Conservation (phyloP, 1,284 basidiomycete genomes). For the Cystodermella granulosa region DNA sequence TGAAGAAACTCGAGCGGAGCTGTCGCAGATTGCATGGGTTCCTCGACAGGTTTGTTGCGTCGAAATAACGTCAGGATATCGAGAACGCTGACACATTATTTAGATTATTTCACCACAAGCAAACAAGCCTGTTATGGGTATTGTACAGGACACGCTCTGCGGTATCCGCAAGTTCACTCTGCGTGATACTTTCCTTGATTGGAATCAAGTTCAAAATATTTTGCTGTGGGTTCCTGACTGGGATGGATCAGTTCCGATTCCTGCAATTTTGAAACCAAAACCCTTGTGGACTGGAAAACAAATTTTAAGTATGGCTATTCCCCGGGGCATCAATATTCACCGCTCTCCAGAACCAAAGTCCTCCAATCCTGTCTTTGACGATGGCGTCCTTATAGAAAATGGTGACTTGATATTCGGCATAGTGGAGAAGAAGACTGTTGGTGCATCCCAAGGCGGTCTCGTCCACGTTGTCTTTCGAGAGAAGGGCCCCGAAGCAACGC, state of each 20-base stretch:
- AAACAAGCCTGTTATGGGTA: conserved; percentile 99
- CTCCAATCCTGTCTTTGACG: conserved; percentile 80
- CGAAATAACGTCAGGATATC: not conserved
- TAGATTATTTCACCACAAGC: conserved; percentile 99
- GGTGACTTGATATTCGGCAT: conserved; percentile 95
- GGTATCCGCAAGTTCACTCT: conserved; percentile 97
- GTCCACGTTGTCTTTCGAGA: conserved; percentile 98
- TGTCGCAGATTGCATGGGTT: conserved; percentile 99
- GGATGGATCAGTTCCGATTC: conserved; percentile 90
- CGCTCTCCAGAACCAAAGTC: conserved; percentile 76
- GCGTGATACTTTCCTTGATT: conserved; percentile 90
- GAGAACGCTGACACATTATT: conserved; percentile 1
- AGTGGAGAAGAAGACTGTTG: conserved; percentile 97
- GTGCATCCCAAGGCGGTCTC: conserved; percentile 89
- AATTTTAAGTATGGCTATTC: conserved; percentile 88
- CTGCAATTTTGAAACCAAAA: conserved; percentile 94
- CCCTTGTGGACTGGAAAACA: conserved; percentile 99
- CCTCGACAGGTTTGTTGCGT: conserved; percentile 69
- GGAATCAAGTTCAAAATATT: conserved; percentile 93
- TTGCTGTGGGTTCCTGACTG: conserved; percentile 96
- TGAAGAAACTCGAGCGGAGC: conserved; percentile 97
- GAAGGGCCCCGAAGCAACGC: conserved; percentile 91
- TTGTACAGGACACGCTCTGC: conserved; percentile 98
- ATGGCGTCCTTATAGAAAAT: conserved; percentile 95
- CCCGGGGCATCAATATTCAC: conserved; percentile 92